Evolutionary conservation across 2,329 filamentous ascomycete species (phyloP).

Genomic region (Cadophora sp.): DNA sequence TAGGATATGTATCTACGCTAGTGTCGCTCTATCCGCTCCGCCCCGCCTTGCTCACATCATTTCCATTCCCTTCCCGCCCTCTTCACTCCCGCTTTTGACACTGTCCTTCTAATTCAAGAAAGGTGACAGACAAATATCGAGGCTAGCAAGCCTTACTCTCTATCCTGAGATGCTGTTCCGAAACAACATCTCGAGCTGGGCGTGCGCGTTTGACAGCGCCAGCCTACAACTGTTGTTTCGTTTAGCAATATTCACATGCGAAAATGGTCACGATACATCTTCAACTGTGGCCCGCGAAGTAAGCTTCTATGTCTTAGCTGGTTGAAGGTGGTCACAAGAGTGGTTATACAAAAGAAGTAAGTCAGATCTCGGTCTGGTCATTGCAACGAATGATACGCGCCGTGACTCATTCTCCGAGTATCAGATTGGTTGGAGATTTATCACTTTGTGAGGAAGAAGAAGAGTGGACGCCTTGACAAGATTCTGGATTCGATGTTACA

Average conservation of each 20-base stretch:
- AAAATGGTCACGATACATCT: background rate
- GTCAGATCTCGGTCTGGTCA: background rate
- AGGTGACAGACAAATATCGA: background rate
- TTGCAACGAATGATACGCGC: background rate
- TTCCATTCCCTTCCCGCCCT: too few species aligned
- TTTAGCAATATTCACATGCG: constrained; percentile 3
- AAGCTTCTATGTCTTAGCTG: background rate
- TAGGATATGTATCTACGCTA: background rate
- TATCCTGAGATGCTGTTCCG: background rate
- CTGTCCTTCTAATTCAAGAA: too few species aligned
- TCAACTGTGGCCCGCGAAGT: background rate
- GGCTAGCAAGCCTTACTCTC: background rate
- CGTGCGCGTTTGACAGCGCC: background rate
- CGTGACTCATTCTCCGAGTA: background rate
- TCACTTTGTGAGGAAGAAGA: background rate
- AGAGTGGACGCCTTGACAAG: background rate
- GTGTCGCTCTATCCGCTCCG: background rate
- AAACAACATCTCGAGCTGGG: background rate
- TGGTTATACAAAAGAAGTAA: background rate
- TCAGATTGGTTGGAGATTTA: background rate
- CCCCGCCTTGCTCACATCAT: too few species aligned
- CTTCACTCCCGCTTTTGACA: background rate
- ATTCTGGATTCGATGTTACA: background rate
- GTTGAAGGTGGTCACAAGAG: background rate
- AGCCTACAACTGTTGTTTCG: background rate